These are phyloP conservation scores for Lactarius hengduanensis DNA, from an alignment of 768 basidiomycete genomes.

Conservation along the genomic window DNA sequence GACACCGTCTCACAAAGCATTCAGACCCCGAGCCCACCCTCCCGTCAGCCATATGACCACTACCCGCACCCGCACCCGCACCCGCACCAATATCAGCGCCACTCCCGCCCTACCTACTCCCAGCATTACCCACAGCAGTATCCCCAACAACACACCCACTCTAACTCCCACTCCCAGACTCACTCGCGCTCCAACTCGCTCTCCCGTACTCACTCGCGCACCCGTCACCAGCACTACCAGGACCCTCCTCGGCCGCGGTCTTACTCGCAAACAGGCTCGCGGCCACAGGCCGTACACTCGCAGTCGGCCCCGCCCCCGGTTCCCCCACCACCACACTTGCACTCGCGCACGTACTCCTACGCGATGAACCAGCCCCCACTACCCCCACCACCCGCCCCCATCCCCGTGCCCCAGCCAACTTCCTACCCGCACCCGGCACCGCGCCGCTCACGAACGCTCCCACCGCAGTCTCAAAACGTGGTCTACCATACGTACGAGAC, in stretches of 20 bases:
- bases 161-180: constrained; percentile 4
- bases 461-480: constrained; percentile 13
- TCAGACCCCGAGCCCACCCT: constrained; percentile 18
- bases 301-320: not conserved
- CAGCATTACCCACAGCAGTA: constrained; percentile 7
- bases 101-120: constrained; percentile 14
- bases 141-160: not conserved
- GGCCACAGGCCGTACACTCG: constrained; percentile 8
- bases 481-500: constrained; percentile 20
- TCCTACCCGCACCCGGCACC: constrained; percentile 1
- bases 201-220: constrained; percentile 11
- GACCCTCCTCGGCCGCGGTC: constrained; percentile 15
- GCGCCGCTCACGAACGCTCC: constrained; percentile 24
- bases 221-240: constrained; percentile 3
- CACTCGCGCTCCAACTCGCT: constrained; percentile 20
- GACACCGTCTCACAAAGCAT: constrained; percentile 37
- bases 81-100: constrained; percentile 5
- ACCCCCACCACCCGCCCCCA: constrained; percentile 11
- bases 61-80: not conserved
- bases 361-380: constrained; percentile 12
- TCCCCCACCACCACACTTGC: constrained; percentile 6
- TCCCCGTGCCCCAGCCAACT: constrained; percentile 17
- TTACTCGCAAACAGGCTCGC: constrained; percentile 12
- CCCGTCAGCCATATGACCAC: constrained; percentile 1
- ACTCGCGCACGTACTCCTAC: constrained; percentile 28